Evolutionary conservation across 345 rosid species (phyloP).

Genomic region (Raphanus raphanistrum): DNA sequence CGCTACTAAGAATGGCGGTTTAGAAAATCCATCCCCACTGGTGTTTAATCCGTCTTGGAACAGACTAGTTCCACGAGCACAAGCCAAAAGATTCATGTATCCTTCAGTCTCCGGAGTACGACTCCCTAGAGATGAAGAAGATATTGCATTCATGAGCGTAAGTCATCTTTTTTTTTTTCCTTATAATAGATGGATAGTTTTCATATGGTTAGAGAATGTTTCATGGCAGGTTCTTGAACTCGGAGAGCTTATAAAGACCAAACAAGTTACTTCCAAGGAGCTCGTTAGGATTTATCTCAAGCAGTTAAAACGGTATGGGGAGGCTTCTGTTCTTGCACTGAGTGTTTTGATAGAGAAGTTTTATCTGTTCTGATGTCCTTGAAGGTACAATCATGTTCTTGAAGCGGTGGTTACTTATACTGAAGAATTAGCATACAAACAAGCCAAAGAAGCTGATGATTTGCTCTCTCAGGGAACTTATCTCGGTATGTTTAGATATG

Average conservation of each 20-base stretch:
- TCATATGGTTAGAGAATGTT: conserved; percentile 15
- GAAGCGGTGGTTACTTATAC: conserved; percentile 74
- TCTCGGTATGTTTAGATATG: conserved; percentile 67
- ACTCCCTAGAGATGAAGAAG: conserved; percentile 59
- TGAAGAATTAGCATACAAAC: conserved; percentile 74
- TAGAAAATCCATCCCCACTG: conserved; percentile 66
- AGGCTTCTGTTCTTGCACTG: background rate
- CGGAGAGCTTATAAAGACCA: conserved; percentile 71
- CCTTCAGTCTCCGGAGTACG: conserved; percentile 42
- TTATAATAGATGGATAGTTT: background rate
- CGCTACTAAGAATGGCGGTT: conserved; percentile 67
- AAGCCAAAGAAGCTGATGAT: conserved; percentile 82
- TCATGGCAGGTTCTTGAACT: conserved; percentile 69
- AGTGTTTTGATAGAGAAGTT: background rate
- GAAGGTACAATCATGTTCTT: conserved; percentile 67
- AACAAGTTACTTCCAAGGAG: conserved; percentile 67
- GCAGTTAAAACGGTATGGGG: conserved; percentile 62
- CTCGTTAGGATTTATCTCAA: conserved; percentile 59
- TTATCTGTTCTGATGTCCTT: conserved; percentile 14
- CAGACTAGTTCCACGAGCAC: conserved; percentile 26
- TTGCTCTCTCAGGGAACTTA: conserved; percentile 75
- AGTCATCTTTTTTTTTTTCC: conserved; percentile 10
- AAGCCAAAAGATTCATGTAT: conserved; percentile 45
- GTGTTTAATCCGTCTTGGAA: conserved; percentile 69
- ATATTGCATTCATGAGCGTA: conserved; percentile 83